Evolutionary conservation across 2,329 filamentous ascomycete genomes (phyloP), one percentile per base, ranked within the genome.

Genomic region (Rhytidhysteron rufulum): DNA sequence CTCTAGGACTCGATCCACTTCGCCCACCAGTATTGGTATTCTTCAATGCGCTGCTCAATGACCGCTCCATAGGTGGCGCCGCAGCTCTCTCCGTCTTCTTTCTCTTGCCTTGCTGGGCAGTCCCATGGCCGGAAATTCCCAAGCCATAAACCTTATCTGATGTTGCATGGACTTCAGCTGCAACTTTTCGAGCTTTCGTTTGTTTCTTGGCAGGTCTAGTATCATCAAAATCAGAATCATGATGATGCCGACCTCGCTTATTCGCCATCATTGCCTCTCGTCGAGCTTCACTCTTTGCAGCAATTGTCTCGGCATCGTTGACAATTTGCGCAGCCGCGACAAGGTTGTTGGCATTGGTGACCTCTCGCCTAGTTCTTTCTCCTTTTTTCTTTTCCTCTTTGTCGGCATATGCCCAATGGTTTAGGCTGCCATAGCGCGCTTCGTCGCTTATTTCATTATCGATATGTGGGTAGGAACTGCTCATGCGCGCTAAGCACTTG

Each of bases 381-480:
- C 67, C 67, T 40, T 70, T 67, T 54, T 80, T 82, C 49, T 77
- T 75, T 40, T 72, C 65, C 40, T 81, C 77, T 49, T 91, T 85
- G 58, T 91, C 86, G 16, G 87, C 86, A 63, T 97, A 97, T 35
- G 91, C 93, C 93, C 93, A 98, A 65, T 98, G 93, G 38, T 82
- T 87, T 43, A 82, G 78, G 67, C 89, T 97, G 37, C 94, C 93
- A 70, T 89, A 84, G 66, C 94, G 88, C 40, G 93, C 88, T 67
- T 97, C 89, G 46, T 96, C 89, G 66, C 88, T 95, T 58, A 98
- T 88, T 65, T 98, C 93, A 44, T 77, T 74, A 49, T 94, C 85
- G 42, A 97, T 80, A 66, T 90, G 83, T 16, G 88, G 85, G 76
- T 86, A 95, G 22, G 94, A 84, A 53, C 86, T 84, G 60, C 95